phyloP scores from a whole-genome alignment of 129 eudicot genomes.

The Solidago caesia region DNA sequence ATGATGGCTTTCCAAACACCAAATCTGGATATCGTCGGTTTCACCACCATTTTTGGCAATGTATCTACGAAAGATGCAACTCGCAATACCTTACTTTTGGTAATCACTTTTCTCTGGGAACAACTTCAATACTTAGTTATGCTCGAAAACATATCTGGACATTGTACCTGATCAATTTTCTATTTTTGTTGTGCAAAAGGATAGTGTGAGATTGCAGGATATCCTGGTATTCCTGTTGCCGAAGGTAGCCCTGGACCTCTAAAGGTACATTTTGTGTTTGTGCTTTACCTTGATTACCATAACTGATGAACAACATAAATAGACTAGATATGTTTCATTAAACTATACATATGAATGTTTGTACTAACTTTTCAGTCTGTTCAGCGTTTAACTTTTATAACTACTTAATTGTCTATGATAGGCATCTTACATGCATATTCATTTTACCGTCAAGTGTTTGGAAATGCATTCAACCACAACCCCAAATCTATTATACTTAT shows the following conservation, averaged over 20 bases:
- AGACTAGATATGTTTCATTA: neutral
- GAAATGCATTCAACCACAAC: too few species aligned
- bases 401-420: neutral
- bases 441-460: too few species aligned
- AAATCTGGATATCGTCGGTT: slow-evolving; percentile 67
- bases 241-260: slow-evolving; percentile 77
- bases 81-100: slow-evolving; percentile 83
- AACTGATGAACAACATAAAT: neutral
- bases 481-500: neutral
- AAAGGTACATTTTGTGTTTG: slow-evolving; percentile 46
- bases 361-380: neutral
- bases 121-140: neutral
- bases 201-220: slow-evolving; percentile 99
- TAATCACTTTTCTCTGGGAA: slow-evolving; percentile 29
- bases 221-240: slow-evolving; percentile 78
- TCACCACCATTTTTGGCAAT: slow-evolving; percentile 83
- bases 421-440: neutral
- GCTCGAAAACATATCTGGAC: slow-evolving; percentile 19
- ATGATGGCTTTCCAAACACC: slow-evolving; percentile 89
- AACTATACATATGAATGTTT: neutral
- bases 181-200: slow-evolving; percentile 58
- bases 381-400: neutral
- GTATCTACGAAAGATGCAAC: slow-evolving; percentile 78
- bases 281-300: neutral
- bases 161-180: slow-evolving; percentile 44